Conservation (phyloP, 495 filamentous ascomycete species). For the Penicillium odoratum region DNA sequence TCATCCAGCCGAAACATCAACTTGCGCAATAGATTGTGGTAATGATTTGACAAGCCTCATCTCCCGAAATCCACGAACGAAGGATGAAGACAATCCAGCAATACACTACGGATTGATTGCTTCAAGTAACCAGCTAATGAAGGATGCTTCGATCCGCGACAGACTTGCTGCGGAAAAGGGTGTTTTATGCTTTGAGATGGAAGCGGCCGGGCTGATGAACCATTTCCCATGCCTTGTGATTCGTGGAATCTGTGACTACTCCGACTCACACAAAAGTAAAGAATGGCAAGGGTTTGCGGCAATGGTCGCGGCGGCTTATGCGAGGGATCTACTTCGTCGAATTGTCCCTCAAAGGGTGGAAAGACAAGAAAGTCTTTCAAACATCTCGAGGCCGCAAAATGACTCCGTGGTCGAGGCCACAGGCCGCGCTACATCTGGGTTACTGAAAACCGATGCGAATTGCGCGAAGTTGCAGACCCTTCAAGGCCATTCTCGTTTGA, state of each 20-base stretch:
- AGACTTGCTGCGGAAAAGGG: constrained; percentile 8
- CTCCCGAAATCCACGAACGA: too few species aligned
- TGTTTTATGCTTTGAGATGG: constrained; percentile 31
- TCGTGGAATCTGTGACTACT: constrained; percentile 40
- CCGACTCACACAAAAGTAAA: constrained; percentile 40
- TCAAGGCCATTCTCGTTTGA: too few species aligned
- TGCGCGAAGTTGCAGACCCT: too few species aligned
- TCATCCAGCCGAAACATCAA: not conserved
- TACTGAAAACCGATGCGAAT: too few species aligned
- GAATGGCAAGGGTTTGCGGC: constrained; percentile 36
- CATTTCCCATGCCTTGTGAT: constrained; percentile 37
- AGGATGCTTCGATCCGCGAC: constrained; percentile 18
- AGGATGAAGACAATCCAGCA: not conserved
- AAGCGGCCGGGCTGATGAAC: constrained; percentile 37
- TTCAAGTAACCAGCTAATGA: constrained; percentile 22
- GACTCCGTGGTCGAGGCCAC: too few species aligned
- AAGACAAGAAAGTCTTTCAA: too few species aligned
- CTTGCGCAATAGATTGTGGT: not conserved
- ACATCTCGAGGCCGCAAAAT: too few species aligned
- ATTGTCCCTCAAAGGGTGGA: too few species aligned
- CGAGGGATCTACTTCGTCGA: constrained; percentile 7
- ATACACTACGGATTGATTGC: constrained; percentile 27
- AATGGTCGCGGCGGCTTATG: constrained; percentile 32
- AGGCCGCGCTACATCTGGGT: too few species aligned
- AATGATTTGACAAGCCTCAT: not conserved